Base-by-base conservation (phyloP, 768 basidiomycete genomes). In the Tulasnella sp. region DNA sequence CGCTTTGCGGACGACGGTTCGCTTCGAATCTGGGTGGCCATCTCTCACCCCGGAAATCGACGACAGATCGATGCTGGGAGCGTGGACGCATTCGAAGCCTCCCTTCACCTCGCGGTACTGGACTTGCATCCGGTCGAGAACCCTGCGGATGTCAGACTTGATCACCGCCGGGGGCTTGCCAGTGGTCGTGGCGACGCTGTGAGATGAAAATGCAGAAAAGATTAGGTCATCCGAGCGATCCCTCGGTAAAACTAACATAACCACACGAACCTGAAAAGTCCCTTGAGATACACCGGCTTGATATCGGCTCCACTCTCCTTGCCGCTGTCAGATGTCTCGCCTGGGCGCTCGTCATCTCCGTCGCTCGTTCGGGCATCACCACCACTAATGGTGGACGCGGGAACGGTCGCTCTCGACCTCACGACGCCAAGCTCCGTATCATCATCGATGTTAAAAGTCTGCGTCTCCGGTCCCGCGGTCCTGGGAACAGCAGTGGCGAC, bases 281-380 rank as follows among this genome's bases (percentile, higher is more conserved):
- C 98, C 87, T 99, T 99, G 84, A 99, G 87, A 87, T 95, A 97
- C 72, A 98, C 92, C 0, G 98, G 95, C 87, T 98, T 99, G 84
- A 95, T 93, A 80, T 95, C 93, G 86, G 74, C 28, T 2, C 58
- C 31, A 50, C 54, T 60, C 18, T 78, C 77, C 37, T 92, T 92
- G 82, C 89, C 87, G n/a, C 88, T 85, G 80, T 90, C 90, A 77
- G 88, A 87, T 82, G 89, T 89, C 72, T 90, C 88, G 34, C 73
- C 58, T n/a, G 78, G 60, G 20, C 82, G 72, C 31, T 78, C 77
- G 12, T 77, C 77, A 41, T 28, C 64, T 37, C 58, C 80, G 42
- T 58, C 80, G 40, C 75, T 72, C 3, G 48, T 54, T 44, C 75
- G 16, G n/a, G 73, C 73, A 28, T 74, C 73, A 1, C 73, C 73